These are phyloP conservation scores for Neofusicoccum parvum DNA, from an alignment of 2,329 filamentous ascomycete species.

Conservation along the genomic window DNA sequence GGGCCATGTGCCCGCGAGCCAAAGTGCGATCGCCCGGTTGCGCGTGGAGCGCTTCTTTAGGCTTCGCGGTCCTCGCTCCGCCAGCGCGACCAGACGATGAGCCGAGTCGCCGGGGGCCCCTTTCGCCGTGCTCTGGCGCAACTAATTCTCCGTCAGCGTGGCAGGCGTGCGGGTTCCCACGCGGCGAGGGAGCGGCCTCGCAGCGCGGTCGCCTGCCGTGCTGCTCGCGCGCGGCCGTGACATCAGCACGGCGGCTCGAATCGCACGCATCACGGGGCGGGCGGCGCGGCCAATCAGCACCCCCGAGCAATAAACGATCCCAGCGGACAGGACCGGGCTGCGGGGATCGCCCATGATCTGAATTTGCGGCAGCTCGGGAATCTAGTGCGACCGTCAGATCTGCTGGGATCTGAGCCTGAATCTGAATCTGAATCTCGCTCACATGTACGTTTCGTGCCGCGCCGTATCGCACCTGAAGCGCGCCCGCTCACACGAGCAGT, in stretches of 20 bases:
- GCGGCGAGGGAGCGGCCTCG: background rate
- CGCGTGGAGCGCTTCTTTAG: conserved; percentile 8
- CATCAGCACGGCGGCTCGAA: background rate
- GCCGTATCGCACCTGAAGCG: background rate
- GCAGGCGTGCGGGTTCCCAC: background rate
- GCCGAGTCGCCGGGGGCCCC: background rate
- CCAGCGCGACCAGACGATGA: conserved; percentile 3
- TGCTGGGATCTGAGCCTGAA: conserved; percentile 12
- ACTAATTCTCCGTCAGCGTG: conserved; percentile 5
- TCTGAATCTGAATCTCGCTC: conserved; percentile 1
- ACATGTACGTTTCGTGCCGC: background rate
- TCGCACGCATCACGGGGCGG: background rate
- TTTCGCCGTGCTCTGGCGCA: background rate
- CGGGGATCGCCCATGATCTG: conserved; percentile 18
- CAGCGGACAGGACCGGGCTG: conserved; percentile 3
- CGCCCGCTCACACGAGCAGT: too few species aligned
- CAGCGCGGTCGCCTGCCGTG: background rate
- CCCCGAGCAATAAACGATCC: conserved; percentile 7
- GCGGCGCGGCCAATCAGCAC: background rate
- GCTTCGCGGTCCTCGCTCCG: background rate
- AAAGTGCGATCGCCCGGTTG: conserved; percentile 5
- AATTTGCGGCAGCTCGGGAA: conserved; percentile 9
- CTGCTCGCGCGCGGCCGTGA: background rate
- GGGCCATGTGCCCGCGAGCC: background rate
- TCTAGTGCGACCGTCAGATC: conserved; percentile 15